Evolutionary conservation across 441 rosid genomes (phyloP).

Genomic region (Pelargonium myrrhifolium): DNA sequence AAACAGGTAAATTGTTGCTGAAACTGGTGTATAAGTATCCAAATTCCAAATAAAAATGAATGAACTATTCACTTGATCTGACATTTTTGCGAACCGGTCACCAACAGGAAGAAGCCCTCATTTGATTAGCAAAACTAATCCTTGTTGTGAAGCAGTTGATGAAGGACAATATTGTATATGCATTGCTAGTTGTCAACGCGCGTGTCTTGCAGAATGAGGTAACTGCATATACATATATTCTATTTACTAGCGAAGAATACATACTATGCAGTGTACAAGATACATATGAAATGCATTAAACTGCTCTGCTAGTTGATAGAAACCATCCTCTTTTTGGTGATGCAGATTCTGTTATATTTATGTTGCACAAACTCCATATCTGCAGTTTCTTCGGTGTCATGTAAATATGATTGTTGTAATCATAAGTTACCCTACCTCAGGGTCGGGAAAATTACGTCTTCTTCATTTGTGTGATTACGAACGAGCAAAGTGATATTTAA

Average conservation of each 20-base stretch:
- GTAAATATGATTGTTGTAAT: slow-evolving; percentile 8
- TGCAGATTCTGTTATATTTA: neutral
- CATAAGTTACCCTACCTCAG: slow-evolving; percentile 2
- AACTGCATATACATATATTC: no score
- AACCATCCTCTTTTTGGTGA: neutral
- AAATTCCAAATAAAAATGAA: neutral
- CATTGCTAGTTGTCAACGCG: neutral
- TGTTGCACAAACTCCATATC: neutral
- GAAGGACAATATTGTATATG: neutral
- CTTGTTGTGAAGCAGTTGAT: neutral
- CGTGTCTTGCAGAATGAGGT: slow-evolving; percentile 4
- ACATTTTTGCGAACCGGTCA: neutral
- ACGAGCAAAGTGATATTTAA: no score
- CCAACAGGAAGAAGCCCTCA: slow-evolving; percentile 1
- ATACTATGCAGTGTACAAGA: neutral
- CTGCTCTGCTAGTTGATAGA: neutral
- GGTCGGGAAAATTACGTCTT: neutral
- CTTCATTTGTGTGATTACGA: no score
- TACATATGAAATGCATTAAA: neutral
- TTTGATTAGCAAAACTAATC: neutral
- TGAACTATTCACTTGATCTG: neutral
- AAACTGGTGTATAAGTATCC: neutral
- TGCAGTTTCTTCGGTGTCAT: neutral
- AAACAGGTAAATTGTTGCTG: slow-evolving; percentile 23
- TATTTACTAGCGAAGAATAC: no score